Base-by-base conservation (phyloP, 495 filamentous ascomycete species). In the Margaritispora aquatica region DNA sequence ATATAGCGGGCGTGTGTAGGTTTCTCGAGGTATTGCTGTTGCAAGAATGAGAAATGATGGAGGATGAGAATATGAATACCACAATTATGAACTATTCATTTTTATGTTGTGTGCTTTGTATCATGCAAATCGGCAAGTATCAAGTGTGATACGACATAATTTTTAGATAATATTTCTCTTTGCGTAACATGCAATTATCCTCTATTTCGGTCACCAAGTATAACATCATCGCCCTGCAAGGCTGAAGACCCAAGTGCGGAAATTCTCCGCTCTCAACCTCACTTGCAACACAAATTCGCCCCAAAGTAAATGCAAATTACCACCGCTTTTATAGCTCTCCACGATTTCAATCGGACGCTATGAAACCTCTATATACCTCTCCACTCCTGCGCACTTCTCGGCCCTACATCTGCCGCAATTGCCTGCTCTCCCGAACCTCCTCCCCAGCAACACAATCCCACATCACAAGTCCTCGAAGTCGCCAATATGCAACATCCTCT, bases 371-470 rank as follows among this genome's bases (percentile, higher is more conserved):
- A 51, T 54, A 41, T 26, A 50, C 27, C 7, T 2, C 54, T 21
- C 20, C 54, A 36, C 54, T 53, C 7, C 19, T 60, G 0, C 23
- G 23, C 9, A 26, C 19, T 10, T 31, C 55, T 19, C 22, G 21
- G 4, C 56, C 51, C 1, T 65, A 56, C 36, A 62, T 62, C 23
- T 65, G 59, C 46, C 59, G 41, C 15, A 54, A 34, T 47, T 60
- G 63, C 36, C 55, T 51, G 46, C 27, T 23, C n/a, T 26, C 54
- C 23, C 51, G 21, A 26, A 26, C 52, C 2, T 21, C 13, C 26
- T n/a, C n/a, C n/a, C n/a, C n/a, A n/a, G n/a, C n/a, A n/a, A n/a
- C n/a, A n/a, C 38, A 23, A 52, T 34, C 44, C 1, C 51, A 24
- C 26, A 15, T 38, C 54, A 5, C 22, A 11, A n/a, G 13, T 29